Conservation (phyloP, 257 asterid genomes). For the Solanum lycopersicoides region DNA sequence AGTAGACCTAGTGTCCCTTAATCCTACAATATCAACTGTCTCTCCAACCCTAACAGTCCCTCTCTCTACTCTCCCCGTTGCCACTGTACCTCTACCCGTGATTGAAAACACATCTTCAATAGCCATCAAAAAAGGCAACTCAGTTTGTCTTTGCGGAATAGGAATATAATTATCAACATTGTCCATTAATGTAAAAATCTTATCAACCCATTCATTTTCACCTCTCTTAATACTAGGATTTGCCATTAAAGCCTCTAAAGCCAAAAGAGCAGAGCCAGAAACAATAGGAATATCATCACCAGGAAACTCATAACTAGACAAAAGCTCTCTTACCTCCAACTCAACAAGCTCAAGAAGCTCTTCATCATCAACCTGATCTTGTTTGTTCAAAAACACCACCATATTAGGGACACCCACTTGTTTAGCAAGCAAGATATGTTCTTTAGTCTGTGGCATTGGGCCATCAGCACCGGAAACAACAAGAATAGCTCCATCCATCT, state of each 20-base stretch:
- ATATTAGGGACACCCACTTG: conserved; percentile 86
- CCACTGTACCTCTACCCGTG: conserved; percentile 92
- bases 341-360: conserved; percentile 83
- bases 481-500: conserved; percentile 89
- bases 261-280: conserved; percentile 75
- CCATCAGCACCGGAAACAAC: conserved; percentile 96
- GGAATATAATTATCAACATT: conserved; percentile 76
- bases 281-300: conserved; percentile 81
- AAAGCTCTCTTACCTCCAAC: conserved; percentile 78
- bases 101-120: conserved; percentile 85
- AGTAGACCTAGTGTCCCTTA: conserved; percentile 57
- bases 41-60: conserved; percentile 68
- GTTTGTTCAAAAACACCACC: conserved; percentile 83
- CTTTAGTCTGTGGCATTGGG: conserved; percentile 95
- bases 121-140: conserved; percentile 78
- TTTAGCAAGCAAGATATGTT: conserved; percentile 72
- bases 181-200: conserved; percentile 68
- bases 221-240: conserved; percentile 70
- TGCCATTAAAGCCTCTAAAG: conserved; percentile 74
- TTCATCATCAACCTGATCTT: conserved; percentile 88
- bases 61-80: conserved; percentile 83
- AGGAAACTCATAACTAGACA: conserved; percentile 70
- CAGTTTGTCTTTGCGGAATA: conserved; percentile 68
- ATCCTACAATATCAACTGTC: conserved; percentile 63
- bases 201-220: conserved; percentile 82